Evolutionary conservation across 2,329 filamentous ascomycete species (phyloP).

Genomic region (Didymella glomerata): DNA sequence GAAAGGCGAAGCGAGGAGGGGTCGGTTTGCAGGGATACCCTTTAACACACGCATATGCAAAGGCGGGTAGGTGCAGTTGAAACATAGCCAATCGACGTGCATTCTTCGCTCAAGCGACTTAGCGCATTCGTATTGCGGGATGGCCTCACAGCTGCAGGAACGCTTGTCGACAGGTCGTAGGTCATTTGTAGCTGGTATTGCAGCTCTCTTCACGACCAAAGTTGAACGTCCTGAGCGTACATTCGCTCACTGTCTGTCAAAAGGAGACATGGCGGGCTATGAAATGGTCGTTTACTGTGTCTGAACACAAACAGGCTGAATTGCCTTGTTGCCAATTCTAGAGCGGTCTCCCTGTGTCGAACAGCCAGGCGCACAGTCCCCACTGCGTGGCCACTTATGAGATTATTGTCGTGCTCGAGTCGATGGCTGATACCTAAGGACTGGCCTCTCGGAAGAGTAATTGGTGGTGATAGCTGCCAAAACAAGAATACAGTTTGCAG

Average conservation of each 20-base stretch:
- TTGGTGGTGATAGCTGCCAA: conserved; percentile 1
- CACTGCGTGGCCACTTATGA: conserved; percentile 40
- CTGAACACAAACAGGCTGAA: background rate
- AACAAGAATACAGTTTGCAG: conserved; percentile 1
- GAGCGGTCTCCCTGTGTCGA: conserved; percentile 43
- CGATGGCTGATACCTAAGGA: conserved; percentile 32
- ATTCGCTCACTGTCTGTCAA: background rate
- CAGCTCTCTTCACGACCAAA: background rate
- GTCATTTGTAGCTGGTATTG: conserved; percentile 33
- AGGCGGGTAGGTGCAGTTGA: conserved; percentile 47
- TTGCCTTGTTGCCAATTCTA: conserved; percentile 35
- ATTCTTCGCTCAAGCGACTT: conserved; percentile 29
- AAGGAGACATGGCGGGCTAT: background rate
- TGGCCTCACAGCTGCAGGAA: conserved; percentile 51
- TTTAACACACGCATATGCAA: conserved; percentile 52
- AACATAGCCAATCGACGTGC: conserved; percentile 40
- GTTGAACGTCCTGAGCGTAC: background rate
- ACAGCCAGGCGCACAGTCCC: conserved; percentile 44
- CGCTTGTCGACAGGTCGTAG: conserved; percentile 38
- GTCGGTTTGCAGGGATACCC: conserved; percentile 38
- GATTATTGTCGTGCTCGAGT: conserved; percentile 35
- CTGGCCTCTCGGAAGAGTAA: conserved; percentile 17
- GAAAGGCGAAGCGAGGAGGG: conserved; percentile 27
- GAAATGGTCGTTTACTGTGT: background rate
- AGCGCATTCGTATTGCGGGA: conserved; percentile 44